Base-by-base conservation (phyloP, 2,329 filamentous ascomycete genomes). In the Onygenales sp. region DNA sequence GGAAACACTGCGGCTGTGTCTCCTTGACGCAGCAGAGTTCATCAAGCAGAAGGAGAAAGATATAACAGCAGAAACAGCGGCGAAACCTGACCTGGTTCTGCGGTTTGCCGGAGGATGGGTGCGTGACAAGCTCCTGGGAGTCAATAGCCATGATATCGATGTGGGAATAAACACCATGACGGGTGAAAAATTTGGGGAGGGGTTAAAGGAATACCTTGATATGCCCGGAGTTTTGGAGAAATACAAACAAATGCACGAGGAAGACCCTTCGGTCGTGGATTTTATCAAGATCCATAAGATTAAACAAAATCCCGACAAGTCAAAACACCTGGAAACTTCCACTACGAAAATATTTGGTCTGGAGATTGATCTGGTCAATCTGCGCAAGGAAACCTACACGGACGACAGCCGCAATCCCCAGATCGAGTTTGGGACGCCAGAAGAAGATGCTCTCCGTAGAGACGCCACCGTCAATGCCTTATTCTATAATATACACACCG, bases 391-490 rank as follows among this genome's bases (percentile, higher is more conserved):
- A 72, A 91, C 86, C 0, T 97, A 97, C 62, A 80, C 84, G 0
- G 85, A 89, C n/a, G 83, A 93, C 55, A 95, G 88, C 64, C 83
- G 93, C 38, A 95, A 94, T 63, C 92, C 92, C 1, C 79, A 89
- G 61, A 87, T 97, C 79, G 90, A 95, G 66, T 96, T 96, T 69
- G 93, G 92, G 5, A 95, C 89, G 0, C 85, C 92, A 0, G 80
- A 87, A 66, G 90, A 98, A 69, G 92, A 98, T 70, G 92, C 92
- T 2, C 67, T 90, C 60, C 84, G 92, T 21, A 83, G 92, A 47
- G 92, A 98, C 74, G 91, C 92, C 21, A 96, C 90, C 0, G 84
- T 97, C 57, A 98, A 98, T 67, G 89, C 93, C 27, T 81, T 98
- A 58, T 97, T 97, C 72, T 97, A 93, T 75, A 97, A 97, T 62